Evolutionary conservation across 2,329 filamentous ascomycete genomes (phyloP).

Genomic region (Hymenoscyphus infarciens): DNA sequence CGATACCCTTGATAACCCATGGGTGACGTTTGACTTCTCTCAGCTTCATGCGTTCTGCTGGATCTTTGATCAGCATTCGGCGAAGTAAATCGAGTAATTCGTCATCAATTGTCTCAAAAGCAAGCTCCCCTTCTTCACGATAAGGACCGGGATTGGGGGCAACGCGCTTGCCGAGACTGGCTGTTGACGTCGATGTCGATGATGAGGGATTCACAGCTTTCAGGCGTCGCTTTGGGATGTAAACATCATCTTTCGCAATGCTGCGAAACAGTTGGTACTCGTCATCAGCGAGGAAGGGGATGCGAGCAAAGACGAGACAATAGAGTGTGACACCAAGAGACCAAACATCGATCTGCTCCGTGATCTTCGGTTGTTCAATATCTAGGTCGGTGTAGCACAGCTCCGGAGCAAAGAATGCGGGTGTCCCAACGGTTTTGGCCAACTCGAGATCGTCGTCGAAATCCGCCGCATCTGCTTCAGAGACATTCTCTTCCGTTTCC

Average conservation of each 20-base stretch:
- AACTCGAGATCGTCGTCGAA: conserved; percentile 91
- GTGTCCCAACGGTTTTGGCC: conserved; percentile 97
- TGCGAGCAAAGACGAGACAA: conserved; percentile 88
- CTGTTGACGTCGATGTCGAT: conserved; percentile 50
- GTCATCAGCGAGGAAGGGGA: conserved; percentile 88
- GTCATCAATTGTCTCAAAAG: conserved; percentile 82
- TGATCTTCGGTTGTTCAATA: conserved; percentile 69
- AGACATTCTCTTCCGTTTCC: conserved; percentile 69
- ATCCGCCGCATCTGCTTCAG: conserved; percentile 79
- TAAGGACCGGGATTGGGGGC: conserved; percentile 54
- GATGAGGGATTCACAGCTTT: conserved; percentile 62
- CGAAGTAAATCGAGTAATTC: conserved; percentile 73
- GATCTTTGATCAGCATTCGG: conserved; percentile 83
- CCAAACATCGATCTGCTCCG: conserved; percentile 95
- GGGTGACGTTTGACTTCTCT: conserved; percentile 90
- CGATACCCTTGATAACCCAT: conserved; percentile 80
- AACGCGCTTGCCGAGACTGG: conserved; percentile 51
- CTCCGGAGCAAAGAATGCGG: conserved; percentile 95
- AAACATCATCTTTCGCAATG: conserved; percentile 89
- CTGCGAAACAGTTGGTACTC: conserved; percentile 88
- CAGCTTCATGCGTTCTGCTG: conserved; percentile 80
- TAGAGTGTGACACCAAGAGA: conserved; percentile 94
- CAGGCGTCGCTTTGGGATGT: conserved; percentile 79
- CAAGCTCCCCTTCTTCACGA: conserved; percentile 71
- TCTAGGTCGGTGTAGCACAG: conserved; percentile 84